Conservation (phyloP, 352 stramenopile species). For the Pythium rhizo-oryzae region DNA sequence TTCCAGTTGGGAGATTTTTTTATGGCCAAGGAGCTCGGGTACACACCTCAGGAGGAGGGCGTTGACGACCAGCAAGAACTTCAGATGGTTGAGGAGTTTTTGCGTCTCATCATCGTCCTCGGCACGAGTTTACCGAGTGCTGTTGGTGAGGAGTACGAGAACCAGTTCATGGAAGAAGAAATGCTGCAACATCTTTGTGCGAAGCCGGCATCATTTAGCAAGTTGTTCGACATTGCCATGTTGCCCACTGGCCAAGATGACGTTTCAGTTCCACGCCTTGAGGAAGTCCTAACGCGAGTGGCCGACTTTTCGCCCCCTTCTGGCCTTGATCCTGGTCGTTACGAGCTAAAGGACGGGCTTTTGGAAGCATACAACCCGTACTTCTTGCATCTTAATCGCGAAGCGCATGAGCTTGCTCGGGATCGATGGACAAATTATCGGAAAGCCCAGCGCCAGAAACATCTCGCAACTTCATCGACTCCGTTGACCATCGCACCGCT, state of each 20-base stretch:
- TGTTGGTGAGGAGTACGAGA: slow-evolving; percentile 60
- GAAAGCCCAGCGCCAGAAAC: slow-evolving; percentile 45
- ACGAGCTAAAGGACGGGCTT: slow-evolving; percentile 73
- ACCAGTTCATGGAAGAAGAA: slow-evolving; percentile 79
- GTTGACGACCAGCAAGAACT: slow-evolving; percentile 74
- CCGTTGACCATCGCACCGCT: slow-evolving; percentile 32
- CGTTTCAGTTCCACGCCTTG: slow-evolving; percentile 64
- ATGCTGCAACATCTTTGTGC: slow-evolving; percentile 86
- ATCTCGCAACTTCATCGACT: slow-evolving; percentile 15
- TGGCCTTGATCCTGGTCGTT: slow-evolving; percentile 77
- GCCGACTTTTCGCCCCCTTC: slow-evolving; percentile 74
- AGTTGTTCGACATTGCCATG: slow-evolving; percentile 79
- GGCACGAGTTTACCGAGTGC: slow-evolving; percentile 73
- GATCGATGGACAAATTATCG: slow-evolving; percentile 83
- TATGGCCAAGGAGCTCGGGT: slow-evolving; percentile 40
- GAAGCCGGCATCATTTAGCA: slow-evolving; percentile 82
- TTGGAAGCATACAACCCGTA: slow-evolving; percentile 88
- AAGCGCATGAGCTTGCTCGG: slow-evolving; percentile 78
- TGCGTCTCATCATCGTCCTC: slow-evolving; percentile 77
- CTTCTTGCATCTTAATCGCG: slow-evolving; percentile 83
- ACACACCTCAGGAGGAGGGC: slow-evolving; percentile 52
- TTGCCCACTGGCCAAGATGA: slow-evolving; percentile 85
- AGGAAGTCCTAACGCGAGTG: slow-evolving; percentile 64
- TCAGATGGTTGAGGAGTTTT: slow-evolving; percentile 84
- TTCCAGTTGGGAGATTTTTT: slow-evolving; percentile 82